Conservation (phyloP, 1,139 yeast genomes). For the Arxiozyma slooffiae region DNA sequence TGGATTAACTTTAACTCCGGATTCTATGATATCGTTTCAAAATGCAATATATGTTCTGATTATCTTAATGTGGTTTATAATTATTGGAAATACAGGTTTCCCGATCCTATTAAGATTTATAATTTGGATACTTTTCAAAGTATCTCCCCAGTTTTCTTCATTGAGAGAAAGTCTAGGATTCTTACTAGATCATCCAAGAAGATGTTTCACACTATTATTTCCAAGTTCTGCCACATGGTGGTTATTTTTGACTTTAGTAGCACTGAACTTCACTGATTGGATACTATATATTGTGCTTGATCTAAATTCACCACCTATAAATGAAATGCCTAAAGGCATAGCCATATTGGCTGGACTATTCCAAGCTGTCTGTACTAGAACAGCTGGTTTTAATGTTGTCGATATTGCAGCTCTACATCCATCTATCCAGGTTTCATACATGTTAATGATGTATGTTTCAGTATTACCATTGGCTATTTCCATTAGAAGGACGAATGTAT, state of each 20-base stretch:
- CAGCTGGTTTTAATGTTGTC: slow-evolving; percentile 77
- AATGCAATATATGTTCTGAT: slow-evolving; percentile 54
- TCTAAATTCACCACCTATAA: slow-evolving; percentile 40
- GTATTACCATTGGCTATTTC: slow-evolving; percentile 92
- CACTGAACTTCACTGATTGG: slow-evolving; percentile 66
- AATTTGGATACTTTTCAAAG: slow-evolving; percentile 65
- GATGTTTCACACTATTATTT: slow-evolving; percentile 84
- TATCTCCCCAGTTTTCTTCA: slow-evolving; percentile 54
- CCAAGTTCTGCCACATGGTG: slow-evolving; percentile 94
- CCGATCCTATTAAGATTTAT: slow-evolving; percentile 70
- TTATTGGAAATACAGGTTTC: slow-evolving; percentile 88
- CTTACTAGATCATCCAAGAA: slow-evolving; percentile 84
- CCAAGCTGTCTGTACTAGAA: slow-evolving; percentile 85
- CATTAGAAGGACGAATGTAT: slow-evolving; percentile 89
- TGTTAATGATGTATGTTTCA: slow-evolving; percentile 96
- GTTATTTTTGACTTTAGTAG: slow-evolving; percentile 66
- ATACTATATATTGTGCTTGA: slow-evolving; percentile 71
- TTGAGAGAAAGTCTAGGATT: slow-evolving; percentile 71
- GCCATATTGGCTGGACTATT: slow-evolving; percentile 70
- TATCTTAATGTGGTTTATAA: slow-evolving; percentile 54
- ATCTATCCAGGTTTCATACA: slow-evolving; percentile 82
- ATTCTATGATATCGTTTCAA: slow-evolving; percentile 62
- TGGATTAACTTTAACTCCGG: slow-evolving; percentile 68
- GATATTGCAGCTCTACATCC: slow-evolving; percentile 66
- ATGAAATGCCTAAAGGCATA: slow-evolving; percentile 49